Evolutionary conservation across 129 eudicot species (phyloP).

Genomic region (Deinandra increscens): DNA sequence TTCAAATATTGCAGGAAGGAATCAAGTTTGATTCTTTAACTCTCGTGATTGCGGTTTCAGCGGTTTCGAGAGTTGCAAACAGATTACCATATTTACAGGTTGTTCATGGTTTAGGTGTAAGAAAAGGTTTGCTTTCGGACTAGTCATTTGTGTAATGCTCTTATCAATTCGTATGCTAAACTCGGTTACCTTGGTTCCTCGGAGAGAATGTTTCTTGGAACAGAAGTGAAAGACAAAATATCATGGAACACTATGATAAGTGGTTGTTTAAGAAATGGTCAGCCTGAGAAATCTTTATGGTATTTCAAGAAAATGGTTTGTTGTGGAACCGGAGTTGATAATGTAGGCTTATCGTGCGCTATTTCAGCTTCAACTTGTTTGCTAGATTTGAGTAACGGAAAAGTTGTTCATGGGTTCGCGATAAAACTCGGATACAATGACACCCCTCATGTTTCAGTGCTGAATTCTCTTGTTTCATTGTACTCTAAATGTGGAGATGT

Average conservation of each 20-base stretch:
- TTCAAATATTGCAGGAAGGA: slow-evolving; percentile 42
- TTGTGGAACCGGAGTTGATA: slow-evolving; percentile 39
- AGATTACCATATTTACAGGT: slow-evolving; percentile 29
- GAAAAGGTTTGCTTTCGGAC: slow-evolving; percentile 41
- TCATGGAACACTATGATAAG: slow-evolving; percentile 63
- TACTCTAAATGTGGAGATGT: slow-evolving; percentile 57
- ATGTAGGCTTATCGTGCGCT: slow-evolving; percentile 55
- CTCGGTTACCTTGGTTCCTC: slow-evolving; percentile 48
- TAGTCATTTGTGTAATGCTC: slow-evolving; percentile 44
- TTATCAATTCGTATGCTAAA: slow-evolving; percentile 57
- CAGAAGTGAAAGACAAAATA: slow-evolving; percentile 40
- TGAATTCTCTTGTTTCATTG: slow-evolving; percentile 58
- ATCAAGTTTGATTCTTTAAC: slow-evolving; percentile 49
- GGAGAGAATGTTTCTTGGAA: slow-evolving; percentile 38
- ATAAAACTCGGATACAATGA: slow-evolving; percentile 44
- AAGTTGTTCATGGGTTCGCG: slow-evolving; percentile 46
- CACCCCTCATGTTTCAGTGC: slow-evolving; percentile 40
- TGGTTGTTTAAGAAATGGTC: slow-evolving; percentile 47
- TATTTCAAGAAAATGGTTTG: slow-evolving; percentile 50
- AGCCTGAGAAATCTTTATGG: slow-evolving; percentile 42
- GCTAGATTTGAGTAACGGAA: slow-evolving; percentile 41
- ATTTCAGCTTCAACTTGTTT: slow-evolving; percentile 48
- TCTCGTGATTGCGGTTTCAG: slow-evolving; percentile 51
- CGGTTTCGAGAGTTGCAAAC: slow-evolving; percentile 23
- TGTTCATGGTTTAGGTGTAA: slow-evolving; percentile 53